phyloP scores from a whole-genome alignment of 2,329 filamentous ascomycete species.

The Furcasterigmium furcatum region DNA sequence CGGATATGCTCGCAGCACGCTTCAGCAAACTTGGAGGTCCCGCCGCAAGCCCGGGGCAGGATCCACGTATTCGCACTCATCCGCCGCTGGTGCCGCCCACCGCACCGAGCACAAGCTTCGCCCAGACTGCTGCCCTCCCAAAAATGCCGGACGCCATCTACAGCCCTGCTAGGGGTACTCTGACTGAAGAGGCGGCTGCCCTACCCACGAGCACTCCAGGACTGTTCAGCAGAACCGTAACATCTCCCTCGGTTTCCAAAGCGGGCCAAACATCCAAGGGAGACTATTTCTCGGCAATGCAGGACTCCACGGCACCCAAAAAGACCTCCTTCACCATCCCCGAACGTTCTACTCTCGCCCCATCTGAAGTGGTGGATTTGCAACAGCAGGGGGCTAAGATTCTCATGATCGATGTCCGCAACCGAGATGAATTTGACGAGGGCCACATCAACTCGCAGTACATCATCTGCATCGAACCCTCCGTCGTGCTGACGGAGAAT shows the following conservation, averaged over 20 bases:
- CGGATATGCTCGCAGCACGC: slow-evolving; percentile 51
- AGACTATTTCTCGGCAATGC: slow-evolving; percentile 16
- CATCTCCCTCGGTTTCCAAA: slow-evolving; percentile 20
- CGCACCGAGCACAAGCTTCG: slow-evolving; percentile 28
- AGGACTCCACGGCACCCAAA: slow-evolving; percentile 12
- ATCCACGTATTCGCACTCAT: slow-evolving; percentile 50
- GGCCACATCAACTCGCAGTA: slow-evolving; percentile 84
- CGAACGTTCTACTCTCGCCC: slow-evolving; percentile 56
- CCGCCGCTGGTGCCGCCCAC: slow-evolving; percentile 33
- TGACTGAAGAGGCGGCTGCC: slow-evolving; percentile 61
- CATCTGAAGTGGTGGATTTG: slow-evolving; percentile 64
- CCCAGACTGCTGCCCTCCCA: slow-evolving; percentile 45
- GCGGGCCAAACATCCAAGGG: not conserved
- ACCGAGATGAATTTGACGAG: slow-evolving; percentile 75
- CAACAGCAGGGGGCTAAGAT: slow-evolving; percentile 52
- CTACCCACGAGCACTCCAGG: slow-evolving; percentile 63
- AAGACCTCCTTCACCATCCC: slow-evolving; percentile 36
- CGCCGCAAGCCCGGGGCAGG: slow-evolving; percentile 38
- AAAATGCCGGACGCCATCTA: slow-evolving; percentile 74
- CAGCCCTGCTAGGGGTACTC: slow-evolving; percentile 70
- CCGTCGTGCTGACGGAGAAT: slow-evolving; percentile 65
- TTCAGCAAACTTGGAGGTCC: slow-evolving; percentile 54
- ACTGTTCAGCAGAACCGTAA: slow-evolving; percentile 53
- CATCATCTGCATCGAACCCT: slow-evolving; percentile 87
- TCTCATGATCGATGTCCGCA: slow-evolving; percentile 81